Evolutionary conservation across 148 eudicot species (phyloP).

Genomic region (Camellia granthamiana): DNA sequence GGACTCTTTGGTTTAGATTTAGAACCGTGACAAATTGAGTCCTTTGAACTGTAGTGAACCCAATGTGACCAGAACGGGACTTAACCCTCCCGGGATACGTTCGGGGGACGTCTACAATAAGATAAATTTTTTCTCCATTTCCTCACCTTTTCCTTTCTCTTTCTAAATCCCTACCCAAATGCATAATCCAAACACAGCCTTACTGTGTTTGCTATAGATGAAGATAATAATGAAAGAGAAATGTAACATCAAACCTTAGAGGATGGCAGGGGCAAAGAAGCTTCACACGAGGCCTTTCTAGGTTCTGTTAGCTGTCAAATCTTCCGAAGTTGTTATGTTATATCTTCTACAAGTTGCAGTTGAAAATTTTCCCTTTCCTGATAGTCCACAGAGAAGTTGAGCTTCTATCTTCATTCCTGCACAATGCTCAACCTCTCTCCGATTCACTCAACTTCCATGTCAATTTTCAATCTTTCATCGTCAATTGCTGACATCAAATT

Average conservation of each 20-base stretch:
- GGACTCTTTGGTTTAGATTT: no score
- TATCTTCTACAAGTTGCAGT: slow-evolving; percentile 73
- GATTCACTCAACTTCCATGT: slow-evolving; percentile 64
- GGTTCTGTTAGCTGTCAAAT: slow-evolving; percentile 51
- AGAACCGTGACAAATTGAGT: no score
- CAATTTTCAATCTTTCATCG: neutral
- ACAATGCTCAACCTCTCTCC: slow-evolving; percentile 64
- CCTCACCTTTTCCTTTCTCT: no score
- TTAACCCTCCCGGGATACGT: no score
- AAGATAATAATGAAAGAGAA: neutral
- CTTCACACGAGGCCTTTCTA: slow-evolving; percentile 51
- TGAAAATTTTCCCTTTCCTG: slow-evolving; percentile 62
- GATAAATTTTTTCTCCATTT: no score
- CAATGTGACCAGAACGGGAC: no score
- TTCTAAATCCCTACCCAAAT: no score
- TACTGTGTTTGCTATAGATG: no score
- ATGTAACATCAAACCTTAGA: slow-evolving; percentile 48
- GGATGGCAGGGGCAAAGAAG: slow-evolving; percentile 63
- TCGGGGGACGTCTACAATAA: no score
- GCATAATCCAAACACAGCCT: no score
- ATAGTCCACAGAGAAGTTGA: slow-evolving; percentile 47
- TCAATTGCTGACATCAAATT: slow-evolving; percentile 58
- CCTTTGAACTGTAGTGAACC: no score
- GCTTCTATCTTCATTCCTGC: slow-evolving; percentile 71
- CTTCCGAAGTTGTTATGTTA: slow-evolving; percentile 27